These are phyloP conservation scores for Sporothrix brunneoviolacea DNA, from an alignment of 2,329 filamentous ascomycete species.

Conservation along the genomic window DNA sequence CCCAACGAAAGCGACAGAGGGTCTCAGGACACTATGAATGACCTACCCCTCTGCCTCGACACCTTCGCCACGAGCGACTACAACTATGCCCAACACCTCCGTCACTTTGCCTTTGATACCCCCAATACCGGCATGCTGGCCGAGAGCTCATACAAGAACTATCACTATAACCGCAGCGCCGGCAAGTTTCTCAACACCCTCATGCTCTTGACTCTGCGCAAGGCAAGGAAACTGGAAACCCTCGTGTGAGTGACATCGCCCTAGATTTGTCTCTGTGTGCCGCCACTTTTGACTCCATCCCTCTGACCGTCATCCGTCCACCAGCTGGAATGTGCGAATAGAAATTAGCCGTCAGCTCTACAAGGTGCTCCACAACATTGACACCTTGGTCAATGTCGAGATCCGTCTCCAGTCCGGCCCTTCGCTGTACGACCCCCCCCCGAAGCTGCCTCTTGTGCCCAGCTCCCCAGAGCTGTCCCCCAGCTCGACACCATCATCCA, in stretches of 20 bases:
- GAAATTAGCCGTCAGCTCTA: slow-evolving; percentile 55
- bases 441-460: slow-evolving; percentile 35
- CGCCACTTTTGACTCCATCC: background rate
- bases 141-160: slow-evolving; percentile 47
- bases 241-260: slow-evolving; percentile 46
- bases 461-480: background rate
- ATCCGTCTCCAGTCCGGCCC: slow-evolving; percentile 52
- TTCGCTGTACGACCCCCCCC: slow-evolving; percentile 46
- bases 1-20: slow-evolving; percentile 50
- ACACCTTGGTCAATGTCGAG: slow-evolving; percentile 46
- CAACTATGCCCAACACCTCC: slow-evolving; percentile 53
- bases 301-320: background rate
- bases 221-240: slow-evolving; percentile 46
- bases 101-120: slow-evolving; percentile 50
- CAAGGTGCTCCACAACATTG: slow-evolving; percentile 47
- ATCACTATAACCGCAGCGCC: slow-evolving; percentile 48
- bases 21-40: slow-evolving; percentile 49
- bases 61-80: slow-evolving; percentile 58
- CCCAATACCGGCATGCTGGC: slow-evolving; percentile 45
- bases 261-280: background rate
- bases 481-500: background rate
- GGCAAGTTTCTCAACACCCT: slow-evolving; percentile 60
- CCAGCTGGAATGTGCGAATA: slow-evolving; percentile 57
- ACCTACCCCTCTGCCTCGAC: slow-evolving; percentile 51
- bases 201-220: slow-evolving; percentile 49